Evolutionary conservation across 1,139 yeast species (phyloP), one percentile per base, ranked within the genome.

Genomic region (Taphrina deformans): DNA sequence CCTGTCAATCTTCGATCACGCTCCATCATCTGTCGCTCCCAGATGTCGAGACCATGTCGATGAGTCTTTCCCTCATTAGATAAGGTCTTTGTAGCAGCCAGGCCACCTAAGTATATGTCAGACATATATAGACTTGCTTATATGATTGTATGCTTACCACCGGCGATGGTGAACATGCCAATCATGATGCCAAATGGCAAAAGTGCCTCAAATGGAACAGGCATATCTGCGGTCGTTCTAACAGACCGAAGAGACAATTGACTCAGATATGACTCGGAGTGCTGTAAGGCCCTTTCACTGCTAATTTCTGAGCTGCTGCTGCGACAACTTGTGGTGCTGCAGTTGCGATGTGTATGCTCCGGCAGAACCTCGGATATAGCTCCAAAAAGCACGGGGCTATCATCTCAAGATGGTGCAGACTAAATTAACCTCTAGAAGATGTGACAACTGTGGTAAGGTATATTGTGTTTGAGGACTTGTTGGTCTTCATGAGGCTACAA

Each of bases 21-120:
- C 27, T 53, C 67, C 62, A 65, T 65, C 67, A 65, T 65, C 29
- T 61, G 65, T 14, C 63, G 45, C 31, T 65, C 67, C 67, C 67
- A 65, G 3, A 48, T 44, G 31, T 65, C 67, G 24, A 65, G 31
- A 14, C 51, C 35, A 33, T 65, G 45, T 38, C 67, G 33, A 23
- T 61, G 63, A n/a, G 62, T 60, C 48, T 65, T 52, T 23, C 67
- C 67, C n/a, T 62, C 61, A 44, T 65, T 61, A 3, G 51, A 48
- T 21, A 50, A 41, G 3, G 62, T 52, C 55, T 65, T 59, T 26
- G 55, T 59, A 1, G 66, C 66, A 18, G 67, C 55, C 14, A 62
- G 46, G 10, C 65, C 56, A 21, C 63, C 63, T 59, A 40, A 4
- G 10, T 2, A 18, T 21, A 10, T 16, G 59, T 53, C 59, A 53